Base-by-base conservation (phyloP, 345 rosid genomes). In the Theobroma cacao region DNA sequence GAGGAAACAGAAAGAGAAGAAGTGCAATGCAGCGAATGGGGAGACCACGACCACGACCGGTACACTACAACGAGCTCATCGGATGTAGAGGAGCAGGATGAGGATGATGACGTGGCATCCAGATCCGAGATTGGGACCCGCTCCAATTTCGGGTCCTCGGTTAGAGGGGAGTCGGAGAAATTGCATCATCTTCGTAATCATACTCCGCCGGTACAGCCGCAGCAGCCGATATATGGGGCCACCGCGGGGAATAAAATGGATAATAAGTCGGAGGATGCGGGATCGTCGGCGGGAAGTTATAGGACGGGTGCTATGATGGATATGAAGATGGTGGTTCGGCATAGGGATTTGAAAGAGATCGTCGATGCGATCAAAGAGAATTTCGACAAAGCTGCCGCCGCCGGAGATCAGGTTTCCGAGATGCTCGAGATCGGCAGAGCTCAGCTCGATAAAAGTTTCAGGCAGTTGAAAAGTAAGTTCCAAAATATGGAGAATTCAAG, bases 21-120 rank as follows among this genome's bases (percentile, higher is more conserved):
- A 79, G 99, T 96, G 28, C 98, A 89, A 80, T 96, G 98, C 85
- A 96, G 98, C 66, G 98, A 96, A 56, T 96, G 98, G 98, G 99
- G 85, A 1, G 97, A 94, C 82, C 97, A 83, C 60, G 95, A 89
- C 81, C 94, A 79, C 56, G 75, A 72, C 26, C 78, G 8, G 73
- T 89, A 89, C 84, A 92, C 91, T 76, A 88, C 84, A 6, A 87
- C 92, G 17, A 82, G 86, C 38, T 88, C 94, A 22, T 91, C 97
- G 7, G 86, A 84, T 6, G 93, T 79, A 7, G 91, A 76, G 10
- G 84, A 72, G 17, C 89, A 83, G 28, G 89, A 82, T 11, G 89
- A 84, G 28, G 89, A 82, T 9, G 86, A 83, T 14, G 92, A 90
- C 71, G 45, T 70, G 10, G 89, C 85, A 75, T 84, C 92, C 45